Conservation (phyloP, 495 filamentous ascomycete species). For the Usnea hakonensis region DNA sequence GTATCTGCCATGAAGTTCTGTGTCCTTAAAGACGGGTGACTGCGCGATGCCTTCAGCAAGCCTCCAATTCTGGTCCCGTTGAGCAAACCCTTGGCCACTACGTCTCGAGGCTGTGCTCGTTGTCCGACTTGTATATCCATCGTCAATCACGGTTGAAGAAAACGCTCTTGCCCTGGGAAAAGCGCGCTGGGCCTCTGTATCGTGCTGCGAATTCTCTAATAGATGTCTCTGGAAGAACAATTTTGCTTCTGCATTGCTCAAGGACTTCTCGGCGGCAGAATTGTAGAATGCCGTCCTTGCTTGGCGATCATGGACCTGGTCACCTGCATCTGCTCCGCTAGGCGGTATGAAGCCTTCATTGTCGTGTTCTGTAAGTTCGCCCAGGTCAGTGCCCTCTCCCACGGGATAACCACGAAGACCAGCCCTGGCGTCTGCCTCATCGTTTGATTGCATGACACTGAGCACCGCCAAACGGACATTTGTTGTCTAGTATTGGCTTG, state of each 20-base stretch:
- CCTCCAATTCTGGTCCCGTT: conserved; percentile 17
- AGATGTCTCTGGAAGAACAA: conserved; percentile 91
- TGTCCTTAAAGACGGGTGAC: conserved; percentile 1
- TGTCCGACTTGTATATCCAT: conserved; percentile 19
- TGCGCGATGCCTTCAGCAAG: conserved; percentile 3
- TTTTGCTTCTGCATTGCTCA: conserved; percentile 86
- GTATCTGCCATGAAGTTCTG: conserved; percentile 17
- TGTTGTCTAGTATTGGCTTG: not conserved
- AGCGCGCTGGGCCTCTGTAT: conserved; percentile 45
- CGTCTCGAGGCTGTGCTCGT: conserved; percentile 26
- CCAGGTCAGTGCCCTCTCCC: not conserved
- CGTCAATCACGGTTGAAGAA: conserved; percentile 24
- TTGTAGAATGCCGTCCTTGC: conserved; percentile 74
- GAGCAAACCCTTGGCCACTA: conserved; percentile 26
- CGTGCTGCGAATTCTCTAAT: conserved; percentile 46
- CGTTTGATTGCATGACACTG: conserved; percentile 3
- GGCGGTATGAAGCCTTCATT: conserved; percentile 11
- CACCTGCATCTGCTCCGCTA: conserved; percentile 25
- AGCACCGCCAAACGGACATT: not conserved
- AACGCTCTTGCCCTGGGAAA: conserved; percentile 35
- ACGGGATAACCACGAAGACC: not conserved
- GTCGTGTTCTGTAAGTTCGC: not conserved
- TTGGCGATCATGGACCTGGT: conserved; percentile 6
- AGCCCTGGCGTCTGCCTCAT: conserved; percentile 5
- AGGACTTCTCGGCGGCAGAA: conserved; percentile 78